Evolutionary conservation across 202 grass and related monocot species (phyloP).

Genomic region (Setaria viridis): DNA sequence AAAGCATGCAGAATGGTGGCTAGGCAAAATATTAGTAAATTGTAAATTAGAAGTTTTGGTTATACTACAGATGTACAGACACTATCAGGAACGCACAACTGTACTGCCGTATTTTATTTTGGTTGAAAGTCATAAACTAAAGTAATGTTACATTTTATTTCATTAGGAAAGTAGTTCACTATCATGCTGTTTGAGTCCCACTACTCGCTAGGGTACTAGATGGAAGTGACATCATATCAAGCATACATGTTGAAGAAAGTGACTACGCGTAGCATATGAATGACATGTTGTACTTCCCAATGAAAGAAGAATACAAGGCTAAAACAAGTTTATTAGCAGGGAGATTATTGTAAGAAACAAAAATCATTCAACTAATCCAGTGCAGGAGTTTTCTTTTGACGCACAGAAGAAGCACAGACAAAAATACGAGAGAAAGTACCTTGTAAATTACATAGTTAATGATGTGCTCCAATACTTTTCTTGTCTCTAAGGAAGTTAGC

Average conservation of each 20-base stretch:
- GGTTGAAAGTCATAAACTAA: slow-evolving; percentile 26
- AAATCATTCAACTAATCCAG: background rate
- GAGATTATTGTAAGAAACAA: slow-evolving; percentile 18
- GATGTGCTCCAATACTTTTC: slow-evolving; percentile 78
- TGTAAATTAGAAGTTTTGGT: background rate
- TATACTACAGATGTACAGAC: background rate
- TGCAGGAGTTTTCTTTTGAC: background rate
- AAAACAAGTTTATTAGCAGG: background rate
- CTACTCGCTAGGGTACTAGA: background rate
- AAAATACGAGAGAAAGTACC: slow-evolving; percentile 49
- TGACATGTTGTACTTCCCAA: background rate
- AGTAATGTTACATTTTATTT: slow-evolving; percentile 4
- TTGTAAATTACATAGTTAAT: slow-evolving; percentile 91
- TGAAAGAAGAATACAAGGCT: slow-evolving; percentile 29
- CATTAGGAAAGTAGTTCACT: slow-evolving; percentile 15
- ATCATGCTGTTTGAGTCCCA: slow-evolving; percentile 33
- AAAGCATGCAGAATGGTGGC: background rate
- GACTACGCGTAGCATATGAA: background rate
- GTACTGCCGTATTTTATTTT: background rate
- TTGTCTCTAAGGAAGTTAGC: slow-evolving; percentile 71
- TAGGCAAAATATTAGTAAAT: background rate
- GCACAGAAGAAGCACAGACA: slow-evolving; percentile 1
- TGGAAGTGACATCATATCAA: background rate
- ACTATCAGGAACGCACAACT: background rate
- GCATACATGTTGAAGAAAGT: background rate